Evolutionary conservation across 768 basidiomycete genomes (phyloP).

Genomic region (Leccinum arenicola): DNA sequence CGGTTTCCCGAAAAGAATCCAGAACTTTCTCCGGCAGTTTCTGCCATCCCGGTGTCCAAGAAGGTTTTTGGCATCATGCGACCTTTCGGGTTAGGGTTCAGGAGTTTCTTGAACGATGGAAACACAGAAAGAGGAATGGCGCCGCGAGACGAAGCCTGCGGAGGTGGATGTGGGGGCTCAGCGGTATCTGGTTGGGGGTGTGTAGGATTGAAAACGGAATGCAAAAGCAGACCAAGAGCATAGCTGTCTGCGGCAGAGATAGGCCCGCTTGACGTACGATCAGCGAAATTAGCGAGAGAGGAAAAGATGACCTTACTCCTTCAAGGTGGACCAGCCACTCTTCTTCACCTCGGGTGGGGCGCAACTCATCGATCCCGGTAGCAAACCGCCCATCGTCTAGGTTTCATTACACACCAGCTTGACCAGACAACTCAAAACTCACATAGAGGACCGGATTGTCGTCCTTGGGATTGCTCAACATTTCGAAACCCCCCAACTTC

Average conservation of each 20-base stretch:
- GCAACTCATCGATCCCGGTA: slow-evolving; percentile 59
- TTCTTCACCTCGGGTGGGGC: slow-evolving; percentile 88
- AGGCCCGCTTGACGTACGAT: slow-evolving; percentile 35
- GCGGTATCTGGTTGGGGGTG: slow-evolving; percentile 66
- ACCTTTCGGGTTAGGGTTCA: slow-evolving; percentile 84
- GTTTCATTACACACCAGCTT: slow-evolving; percentile 12
- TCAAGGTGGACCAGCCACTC: slow-evolving; percentile 76
- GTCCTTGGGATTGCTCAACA: slow-evolving; percentile 82
- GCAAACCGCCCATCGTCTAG: slow-evolving; percentile 63
- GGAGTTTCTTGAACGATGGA: slow-evolving; percentile 77
- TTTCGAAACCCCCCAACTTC: slow-evolving; percentile 94
- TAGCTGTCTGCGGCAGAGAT: slow-evolving; percentile 81
- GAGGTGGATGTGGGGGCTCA: slow-evolving; percentile 75
- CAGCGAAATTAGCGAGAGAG: neutral
- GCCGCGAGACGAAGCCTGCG: slow-evolving; percentile 72
- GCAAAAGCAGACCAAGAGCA: slow-evolving; percentile 81
- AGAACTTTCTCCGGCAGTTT: slow-evolving; percentile 48
- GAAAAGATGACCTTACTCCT: slow-evolving; percentile 56
- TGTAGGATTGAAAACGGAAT: slow-evolving; percentile 83
- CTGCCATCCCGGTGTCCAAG: slow-evolving; percentile 75
- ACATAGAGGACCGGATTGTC: slow-evolving; percentile 79
- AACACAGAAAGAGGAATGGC: slow-evolving; percentile 74
- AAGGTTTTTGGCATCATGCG: slow-evolving; percentile 76
- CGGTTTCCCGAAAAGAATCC: slow-evolving; percentile 86
- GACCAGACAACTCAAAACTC: slow-evolving; percentile 28